Evolutionary conservation across 73 alveolate species (phyloP).

Genomic region (Paraurostyla sp.): DNA sequence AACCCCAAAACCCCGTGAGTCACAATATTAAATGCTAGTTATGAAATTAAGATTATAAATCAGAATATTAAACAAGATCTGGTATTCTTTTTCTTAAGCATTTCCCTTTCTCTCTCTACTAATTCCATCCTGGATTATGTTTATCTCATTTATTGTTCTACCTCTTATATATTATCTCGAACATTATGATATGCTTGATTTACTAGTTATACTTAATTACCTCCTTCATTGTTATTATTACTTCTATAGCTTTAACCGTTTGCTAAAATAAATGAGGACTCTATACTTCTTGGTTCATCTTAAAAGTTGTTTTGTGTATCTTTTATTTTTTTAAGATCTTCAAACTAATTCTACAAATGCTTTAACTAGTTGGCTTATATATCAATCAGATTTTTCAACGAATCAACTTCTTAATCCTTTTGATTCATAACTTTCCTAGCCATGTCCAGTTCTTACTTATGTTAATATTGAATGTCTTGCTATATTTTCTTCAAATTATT

Average conservation of each 20-base stretch:
- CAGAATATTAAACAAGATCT: slow-evolving; percentile 46
- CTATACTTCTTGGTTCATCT: neutral
- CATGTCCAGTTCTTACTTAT: neutral
- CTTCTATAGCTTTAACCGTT: too few species aligned
- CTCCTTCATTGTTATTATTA: neutral
- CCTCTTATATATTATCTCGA: neutral
- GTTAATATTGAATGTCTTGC: slow-evolving; percentile 2
- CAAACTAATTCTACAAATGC: neutral
- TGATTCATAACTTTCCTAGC: slow-evolving; percentile 26
- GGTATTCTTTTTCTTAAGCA: neutral
- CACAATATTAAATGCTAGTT: neutral
- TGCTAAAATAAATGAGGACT: too few species aligned
- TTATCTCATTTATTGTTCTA: neutral
- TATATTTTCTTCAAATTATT: neutral
- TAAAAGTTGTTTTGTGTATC: neutral
- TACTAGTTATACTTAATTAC: neutral
- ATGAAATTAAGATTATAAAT: slow-evolving; percentile 1
- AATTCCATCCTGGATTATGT: slow-evolving; percentile 1
- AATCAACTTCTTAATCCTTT: slow-evolving; percentile 39
- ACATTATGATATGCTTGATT: neutral
- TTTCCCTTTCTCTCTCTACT: slow-evolving; percentile 49
- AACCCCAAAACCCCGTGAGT: neutral
- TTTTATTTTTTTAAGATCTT: slow-evolving; percentile 1
- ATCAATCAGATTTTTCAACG: neutral
- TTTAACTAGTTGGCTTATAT: neutral